These are phyloP conservation scores for Spinellus fusiger DNA, from an alignment of 192 early-diverging fungal genomes.

Conservation along the genomic window DNA sequence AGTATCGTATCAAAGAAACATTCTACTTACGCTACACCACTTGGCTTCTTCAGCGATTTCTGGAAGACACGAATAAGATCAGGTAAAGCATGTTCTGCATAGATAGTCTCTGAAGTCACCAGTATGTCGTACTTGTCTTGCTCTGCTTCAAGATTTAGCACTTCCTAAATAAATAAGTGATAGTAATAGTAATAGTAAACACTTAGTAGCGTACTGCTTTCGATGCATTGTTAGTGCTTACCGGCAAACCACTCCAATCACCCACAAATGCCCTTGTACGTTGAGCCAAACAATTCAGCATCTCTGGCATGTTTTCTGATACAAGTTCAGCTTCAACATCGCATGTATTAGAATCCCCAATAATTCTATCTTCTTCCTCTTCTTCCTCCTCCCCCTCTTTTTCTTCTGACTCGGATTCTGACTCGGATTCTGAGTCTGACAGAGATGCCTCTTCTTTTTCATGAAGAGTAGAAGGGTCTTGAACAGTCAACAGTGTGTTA, in stretches of 20 bases:
- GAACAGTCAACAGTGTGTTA: constrained; percentile 57
- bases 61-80: constrained; percentile 59
- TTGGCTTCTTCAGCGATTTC: constrained; percentile 44
- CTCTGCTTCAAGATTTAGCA: constrained; percentile 36
- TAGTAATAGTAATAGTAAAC: not conserved
- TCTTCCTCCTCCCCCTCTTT: constrained; percentile 20
- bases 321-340: constrained; percentile 40
- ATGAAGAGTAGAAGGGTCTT: constrained; percentile 17
- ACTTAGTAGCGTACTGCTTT: not conserved
- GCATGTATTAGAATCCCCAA: constrained; percentile 27
- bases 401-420: constrained; percentile 17
- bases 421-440: constrained; percentile 23
- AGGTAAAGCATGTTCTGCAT: constrained; percentile 55
- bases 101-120: constrained; percentile 77
- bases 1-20: not conserved
- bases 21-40: constrained; percentile 36
- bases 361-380: constrained; percentile 29
- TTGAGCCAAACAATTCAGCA: constrained; percentile 22
- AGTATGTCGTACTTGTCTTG: constrained; percentile 62
- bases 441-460: constrained; percentile 24
- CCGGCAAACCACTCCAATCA: constrained; percentile 55
- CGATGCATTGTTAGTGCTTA: constrained; percentile 2
- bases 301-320: constrained; percentile 18
- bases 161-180: constrained; percentile 22
- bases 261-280: constrained; percentile 59